Conservation (phyloP, 208 protist genomes). For the Leishmania major region DNA sequence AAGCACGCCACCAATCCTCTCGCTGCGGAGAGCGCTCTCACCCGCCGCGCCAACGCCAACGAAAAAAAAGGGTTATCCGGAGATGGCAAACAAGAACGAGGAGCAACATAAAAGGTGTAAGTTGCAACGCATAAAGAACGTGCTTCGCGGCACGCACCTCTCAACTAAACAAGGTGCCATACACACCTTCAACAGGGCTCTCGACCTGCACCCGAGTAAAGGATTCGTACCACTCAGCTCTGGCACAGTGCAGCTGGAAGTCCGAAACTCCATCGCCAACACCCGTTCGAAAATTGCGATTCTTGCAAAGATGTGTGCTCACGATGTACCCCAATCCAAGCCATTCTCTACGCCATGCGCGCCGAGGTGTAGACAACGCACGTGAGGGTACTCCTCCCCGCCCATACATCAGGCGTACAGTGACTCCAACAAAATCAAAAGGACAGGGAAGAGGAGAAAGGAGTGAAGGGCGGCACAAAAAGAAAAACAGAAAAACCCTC, state of each 20-base stretch:
- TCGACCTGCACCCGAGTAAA: not conserved
- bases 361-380: not conserved
- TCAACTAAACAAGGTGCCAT: not conserved
- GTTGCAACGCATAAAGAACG: not conserved
- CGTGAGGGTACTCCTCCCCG: not conserved
- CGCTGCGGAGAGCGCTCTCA: not conserved
- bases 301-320: not conserved
- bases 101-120: not conserved
- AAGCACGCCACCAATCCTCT: not conserved
- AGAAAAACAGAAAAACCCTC: slow-evolving; percentile 3
- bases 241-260: not conserved
- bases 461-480: not conserved
- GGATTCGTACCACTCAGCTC: not conserved
- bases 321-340: not conserved
- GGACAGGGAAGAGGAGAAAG: slow-evolving; percentile 1
- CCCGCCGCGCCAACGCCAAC: not conserved
- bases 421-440: not conserved
- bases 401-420: not conserved
- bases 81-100: not conserved
- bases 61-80: not conserved
- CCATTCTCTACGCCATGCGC: not conserved
- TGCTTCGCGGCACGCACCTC: too few species aligned
- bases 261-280: not conserved
- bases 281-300: not conserved
- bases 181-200: not conserved